These are phyloP conservation scores for Angophora floribunda DNA, from an alignment of 345 rosid species.

Conservation along the genomic window DNA sequence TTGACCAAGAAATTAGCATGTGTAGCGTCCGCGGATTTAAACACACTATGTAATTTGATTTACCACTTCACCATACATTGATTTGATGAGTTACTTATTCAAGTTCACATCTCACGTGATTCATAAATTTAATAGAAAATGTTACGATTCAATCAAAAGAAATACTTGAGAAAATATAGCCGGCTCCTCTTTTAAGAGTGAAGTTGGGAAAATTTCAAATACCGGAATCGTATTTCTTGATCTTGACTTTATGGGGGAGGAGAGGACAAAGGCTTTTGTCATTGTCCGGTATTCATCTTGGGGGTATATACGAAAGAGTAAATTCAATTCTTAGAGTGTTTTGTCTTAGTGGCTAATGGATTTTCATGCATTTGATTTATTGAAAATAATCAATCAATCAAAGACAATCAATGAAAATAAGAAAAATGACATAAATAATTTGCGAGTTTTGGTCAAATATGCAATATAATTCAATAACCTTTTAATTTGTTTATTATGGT, in stretches of 20 bases:
- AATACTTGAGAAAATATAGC: not conserved
- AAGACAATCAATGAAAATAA: no score
- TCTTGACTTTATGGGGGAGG: not conserved
- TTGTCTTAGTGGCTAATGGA: rapidly evolving
- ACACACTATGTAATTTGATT: not conserved
- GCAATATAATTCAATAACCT: no score
- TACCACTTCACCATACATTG: not conserved
- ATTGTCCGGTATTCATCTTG: not conserved
- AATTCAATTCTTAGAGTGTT: not conserved
- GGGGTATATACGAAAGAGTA: not conserved
- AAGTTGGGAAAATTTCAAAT: not conserved
- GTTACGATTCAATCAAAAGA: not conserved
- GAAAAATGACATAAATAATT: rapidly evolving
- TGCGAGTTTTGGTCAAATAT: no score
- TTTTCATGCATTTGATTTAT: rapidly evolving
- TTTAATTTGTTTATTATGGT: no score
- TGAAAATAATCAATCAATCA: no score
- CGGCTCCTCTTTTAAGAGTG: not conserved
- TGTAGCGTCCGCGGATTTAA: not conserved
- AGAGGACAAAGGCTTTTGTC: not conserved
- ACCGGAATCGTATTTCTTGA: not conserved
- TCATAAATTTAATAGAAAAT: not conserved
- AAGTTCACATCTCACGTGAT: not conserved
- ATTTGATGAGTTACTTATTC: not conserved
- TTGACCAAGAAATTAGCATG: not conserved